These are phyloP conservation scores for Gonapodya prolifera DNA, from an alignment of 192 early-diverging fungal species.

Conservation along the genomic window DNA sequence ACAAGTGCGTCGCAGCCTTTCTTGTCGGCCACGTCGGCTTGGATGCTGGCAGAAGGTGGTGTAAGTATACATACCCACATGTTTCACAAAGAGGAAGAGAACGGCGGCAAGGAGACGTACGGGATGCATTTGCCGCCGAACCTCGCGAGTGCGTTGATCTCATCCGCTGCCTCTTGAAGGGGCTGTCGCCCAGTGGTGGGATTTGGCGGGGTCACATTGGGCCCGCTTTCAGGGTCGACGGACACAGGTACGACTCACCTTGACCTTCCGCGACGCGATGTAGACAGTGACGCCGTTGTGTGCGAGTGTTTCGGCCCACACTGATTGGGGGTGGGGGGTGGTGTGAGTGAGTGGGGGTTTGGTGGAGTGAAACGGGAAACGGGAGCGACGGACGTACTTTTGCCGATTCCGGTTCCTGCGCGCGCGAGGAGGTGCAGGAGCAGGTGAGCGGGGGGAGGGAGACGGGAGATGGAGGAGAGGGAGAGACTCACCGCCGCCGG, in stretches of 20 bases:
- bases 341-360: not conserved
- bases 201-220: not conserved
- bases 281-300: constrained; percentile 33
- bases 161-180: constrained; percentile 37
- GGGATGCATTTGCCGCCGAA: not conserved
- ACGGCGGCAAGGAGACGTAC: not conserved
- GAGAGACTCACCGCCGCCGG: not conserved
- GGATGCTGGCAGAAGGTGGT: constrained; percentile 61
- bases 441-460: not conserved
- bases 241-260: constrained; percentile 7
- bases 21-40: not conserved
- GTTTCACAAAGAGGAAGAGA: not conserved
- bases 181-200: constrained; percentile 8
- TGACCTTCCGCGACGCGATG: constrained; percentile 64
- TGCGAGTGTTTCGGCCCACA: constrained; percentile 15
- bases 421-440: not conserved
- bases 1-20: not conserved
- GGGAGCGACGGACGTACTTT: constrained; percentile 22
- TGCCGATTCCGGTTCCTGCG: constrained; percentile 41
- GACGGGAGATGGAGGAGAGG: not conserved
- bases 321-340: not conserved
- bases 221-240: constrained; percentile 29
- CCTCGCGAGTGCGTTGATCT: constrained; percentile 44
- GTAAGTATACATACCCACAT: constrained; percentile 55
- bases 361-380: constrained; percentile 7